Conservation (phyloP, 768 basidiomycete species). For the Serendipita sp. region DNA sequence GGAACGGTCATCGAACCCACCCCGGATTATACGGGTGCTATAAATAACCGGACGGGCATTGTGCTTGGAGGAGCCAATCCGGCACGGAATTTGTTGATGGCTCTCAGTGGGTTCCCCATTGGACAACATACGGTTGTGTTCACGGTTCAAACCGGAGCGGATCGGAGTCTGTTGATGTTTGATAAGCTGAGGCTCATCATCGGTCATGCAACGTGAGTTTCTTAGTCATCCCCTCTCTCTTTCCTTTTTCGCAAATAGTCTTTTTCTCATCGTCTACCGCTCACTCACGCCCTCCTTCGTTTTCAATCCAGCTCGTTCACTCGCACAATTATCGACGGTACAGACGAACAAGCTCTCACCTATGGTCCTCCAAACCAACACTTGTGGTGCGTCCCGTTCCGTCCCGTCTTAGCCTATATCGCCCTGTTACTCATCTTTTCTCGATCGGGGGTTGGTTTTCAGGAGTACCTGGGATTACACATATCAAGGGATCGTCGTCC, state of each 20-base stretch:
- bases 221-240: no score
- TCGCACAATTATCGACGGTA: background rate
- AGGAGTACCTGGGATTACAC: background rate
- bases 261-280: no score
- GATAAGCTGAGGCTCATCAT: background rate
- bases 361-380: background rate
- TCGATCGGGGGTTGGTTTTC: no score
- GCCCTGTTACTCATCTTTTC: no score
- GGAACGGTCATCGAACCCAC: background rate
- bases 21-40: background rate
- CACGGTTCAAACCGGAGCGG: background rate
- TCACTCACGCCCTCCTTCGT: no score
- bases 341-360: background rate
- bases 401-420: no score
- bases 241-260: no score
- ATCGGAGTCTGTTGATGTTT: background rate
- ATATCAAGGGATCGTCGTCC: background rate
- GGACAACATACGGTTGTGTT: background rate
- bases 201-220: background rate
- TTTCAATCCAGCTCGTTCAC: background rate
- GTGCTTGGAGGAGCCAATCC: no score
- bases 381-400: background rate
- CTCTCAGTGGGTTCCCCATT: background rate
- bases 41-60: background rate
- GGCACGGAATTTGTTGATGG: background rate